These are phyloP conservation scores for Euphorbia peplus DNA, from an alignment of 345 rosid species.

Conservation along the genomic window DNA sequence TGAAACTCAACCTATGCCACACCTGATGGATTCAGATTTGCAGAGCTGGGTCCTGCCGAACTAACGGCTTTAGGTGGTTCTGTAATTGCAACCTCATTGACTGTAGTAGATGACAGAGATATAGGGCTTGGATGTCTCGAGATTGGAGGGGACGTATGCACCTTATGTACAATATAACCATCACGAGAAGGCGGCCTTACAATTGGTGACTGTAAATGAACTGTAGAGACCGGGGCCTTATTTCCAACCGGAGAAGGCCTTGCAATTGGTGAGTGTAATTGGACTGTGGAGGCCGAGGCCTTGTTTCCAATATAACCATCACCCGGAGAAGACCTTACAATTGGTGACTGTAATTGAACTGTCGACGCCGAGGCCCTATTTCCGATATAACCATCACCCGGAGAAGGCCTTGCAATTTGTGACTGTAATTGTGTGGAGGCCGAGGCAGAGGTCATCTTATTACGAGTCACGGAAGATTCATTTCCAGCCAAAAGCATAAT, in stretches of 20 bases:
- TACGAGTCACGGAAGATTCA: conserved; percentile 8
- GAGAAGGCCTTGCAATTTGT: background rate
- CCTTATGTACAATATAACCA: conserved; percentile 6
- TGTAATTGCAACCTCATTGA: conserved; percentile 18
- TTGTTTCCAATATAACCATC: conserved; percentile 12
- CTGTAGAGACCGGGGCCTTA: background rate
- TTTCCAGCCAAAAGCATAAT: conserved; percentile 29
- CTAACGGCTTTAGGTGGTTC: conserved; percentile 7
- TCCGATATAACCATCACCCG: conserved; percentile 1
- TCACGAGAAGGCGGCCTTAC: conserved; percentile 2
- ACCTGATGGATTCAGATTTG: conserved; percentile 42
- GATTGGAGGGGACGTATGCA: background rate
- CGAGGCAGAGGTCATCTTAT: background rate
- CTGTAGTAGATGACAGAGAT: conserved; percentile 24
- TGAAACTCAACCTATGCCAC: background rate
- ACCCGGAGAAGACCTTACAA: background rate
- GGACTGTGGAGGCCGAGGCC: background rate
- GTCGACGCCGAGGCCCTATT: conserved; percentile 1
- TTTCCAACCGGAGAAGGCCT: background rate
- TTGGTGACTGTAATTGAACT: conserved; percentile 14
- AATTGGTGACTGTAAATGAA: conserved; percentile 13
- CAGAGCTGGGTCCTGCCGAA: conserved; percentile 14
- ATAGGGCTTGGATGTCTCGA: conserved; percentile 27
- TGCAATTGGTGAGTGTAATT: conserved; percentile 7
- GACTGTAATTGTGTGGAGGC: conserved; percentile 8